Base-by-base conservation (phyloP, 768 basidiomycete species). In the Mycena alexandri region DNA sequence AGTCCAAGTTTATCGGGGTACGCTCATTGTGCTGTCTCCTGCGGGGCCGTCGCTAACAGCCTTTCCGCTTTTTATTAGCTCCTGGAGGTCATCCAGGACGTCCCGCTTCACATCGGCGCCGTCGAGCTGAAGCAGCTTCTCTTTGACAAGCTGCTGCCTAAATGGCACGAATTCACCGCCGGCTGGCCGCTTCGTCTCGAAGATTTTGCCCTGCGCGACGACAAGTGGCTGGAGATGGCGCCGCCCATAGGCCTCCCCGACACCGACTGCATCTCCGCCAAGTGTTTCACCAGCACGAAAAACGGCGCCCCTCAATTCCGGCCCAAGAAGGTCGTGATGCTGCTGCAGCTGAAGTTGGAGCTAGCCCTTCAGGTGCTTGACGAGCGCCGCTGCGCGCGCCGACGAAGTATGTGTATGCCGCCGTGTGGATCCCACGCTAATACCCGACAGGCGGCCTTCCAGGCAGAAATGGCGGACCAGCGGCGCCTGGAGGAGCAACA, bases 101-200 rank as follows among this genome's bases (percentile, higher is more conserved):
- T 76, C 46, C 73, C 74, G 1, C 73, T 70, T 38, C 75, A 75
- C 47, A 75, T 78, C 24, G 74, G 75, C 14, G 68, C 66, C 11
- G 22, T 14, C 1, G 70, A 68, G 1, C 65, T 76, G 14, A 75
- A 76, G 43, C 14, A 6, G 2, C 53, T 72, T 12, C 57, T 67
- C 11, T 76, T 70, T 48, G 25, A 67, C 16, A 57, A 61, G 9
- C 12, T 76, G 1, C 44, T 71, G 19, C 71, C 71, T 0, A 33
- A 25, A n/a, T 74, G 68, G 68, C 57, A 64, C 6, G 43, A 25
- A 46, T 73, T 60, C 58, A 73, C 71, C 11, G 0, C 51, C 21
- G 2, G 17, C 11, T 48, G 10, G 9, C 53, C 44, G 4, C 1
- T 63, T 0, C 1, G 0, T 6, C 12, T 55, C 2, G 34, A 48